phyloP scores from a whole-genome alignment of 805 yeast species.

The Grigorovia humatica region DNA sequence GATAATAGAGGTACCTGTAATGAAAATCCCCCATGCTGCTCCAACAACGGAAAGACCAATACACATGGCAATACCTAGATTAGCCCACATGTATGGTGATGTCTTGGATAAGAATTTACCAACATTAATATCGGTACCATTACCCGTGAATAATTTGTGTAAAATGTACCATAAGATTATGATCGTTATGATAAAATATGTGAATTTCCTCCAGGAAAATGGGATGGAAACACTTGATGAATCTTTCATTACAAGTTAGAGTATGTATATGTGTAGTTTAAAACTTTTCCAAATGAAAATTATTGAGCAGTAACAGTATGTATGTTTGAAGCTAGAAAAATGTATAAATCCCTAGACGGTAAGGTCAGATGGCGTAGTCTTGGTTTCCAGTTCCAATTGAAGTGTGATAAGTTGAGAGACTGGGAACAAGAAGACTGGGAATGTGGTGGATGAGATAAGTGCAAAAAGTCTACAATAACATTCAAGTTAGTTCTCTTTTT shows the following conservation, averaged over 20 bases:
- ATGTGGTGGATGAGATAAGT: too few relatives aligned
- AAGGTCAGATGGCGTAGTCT: too few relatives aligned
- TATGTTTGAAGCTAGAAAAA: too few relatives aligned
- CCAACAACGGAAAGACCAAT: constrained; percentile 93
- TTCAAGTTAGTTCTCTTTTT: neutral
- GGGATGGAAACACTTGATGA: neutral
- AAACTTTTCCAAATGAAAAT: neutral
- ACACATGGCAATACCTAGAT: constrained; percentile 78
- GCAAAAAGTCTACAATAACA: neutral
- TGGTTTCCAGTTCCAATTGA: too few relatives aligned
- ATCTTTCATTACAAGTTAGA: neutral
- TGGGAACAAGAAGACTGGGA: too few relatives aligned
- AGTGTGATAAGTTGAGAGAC: too few relatives aligned
- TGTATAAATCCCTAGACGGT: too few relatives aligned
- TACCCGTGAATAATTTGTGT: constrained; percentile 64
- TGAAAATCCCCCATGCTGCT: constrained; percentile 98
- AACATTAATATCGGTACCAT: constrained; percentile 84
- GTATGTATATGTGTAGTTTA: too few relatives aligned
- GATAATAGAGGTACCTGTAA: constrained; percentile 86
- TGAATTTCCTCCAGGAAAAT: constrained; percentile 10
- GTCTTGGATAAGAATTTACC: constrained; percentile 78
- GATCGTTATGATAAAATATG: neutral
- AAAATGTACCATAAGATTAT: constrained; percentile 15
- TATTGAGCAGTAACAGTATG: too few relatives aligned
- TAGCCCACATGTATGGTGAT: constrained; percentile 97